A percentile compares a stretch with the other conserved stretches of the same genome.
Evolutionary conservation across 495 filamentous ascomycete species (phyloP).

Genomic region (Xylona heveae): DNA sequence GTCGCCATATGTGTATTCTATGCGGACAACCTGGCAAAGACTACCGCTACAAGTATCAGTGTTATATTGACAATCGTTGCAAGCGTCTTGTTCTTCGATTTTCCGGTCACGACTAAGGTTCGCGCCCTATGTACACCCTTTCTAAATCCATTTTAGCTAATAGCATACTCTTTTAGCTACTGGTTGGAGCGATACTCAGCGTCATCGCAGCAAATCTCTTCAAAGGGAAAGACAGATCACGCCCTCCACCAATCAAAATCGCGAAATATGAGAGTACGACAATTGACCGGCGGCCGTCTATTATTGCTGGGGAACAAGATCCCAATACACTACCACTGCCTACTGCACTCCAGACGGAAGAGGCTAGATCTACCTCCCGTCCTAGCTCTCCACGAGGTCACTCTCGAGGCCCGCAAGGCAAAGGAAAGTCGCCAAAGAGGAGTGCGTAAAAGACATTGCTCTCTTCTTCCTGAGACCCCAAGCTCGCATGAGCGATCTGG

Average conservation of each 20-base stretch:
- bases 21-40: conserved; percentile 75
- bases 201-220: conserved; percentile 71
- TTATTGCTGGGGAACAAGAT: no score
- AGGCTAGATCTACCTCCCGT: conserved; percentile 17
- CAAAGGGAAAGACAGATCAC: conserved; percentile 23
- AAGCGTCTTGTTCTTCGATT: conserved; percentile 63
- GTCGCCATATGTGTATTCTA: conserved; percentile 72
- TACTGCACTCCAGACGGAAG: background rate
- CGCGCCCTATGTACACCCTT: conserved; percentile 32
- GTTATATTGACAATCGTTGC: conserved; percentile 68
- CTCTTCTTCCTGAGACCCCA: no score
- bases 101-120: conserved; percentile 44
- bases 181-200: conserved; percentile 58
- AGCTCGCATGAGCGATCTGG: no score
- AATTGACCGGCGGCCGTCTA: no score
- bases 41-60: conserved; percentile 77
- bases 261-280: conserved; percentile 55
- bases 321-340: conserved; percentile 17
- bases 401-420: no score
- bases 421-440: no score
- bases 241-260: conserved; percentile 57
- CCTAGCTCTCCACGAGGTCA: conserved; percentile 2
- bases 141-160: conserved; percentile 3
- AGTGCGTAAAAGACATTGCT: no score
- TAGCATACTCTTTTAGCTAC: conserved; percentile 34